phyloP scores from a whole-genome alignment of 805 yeast species.

The Schizosaccharomyces cryophilus region DNA sequence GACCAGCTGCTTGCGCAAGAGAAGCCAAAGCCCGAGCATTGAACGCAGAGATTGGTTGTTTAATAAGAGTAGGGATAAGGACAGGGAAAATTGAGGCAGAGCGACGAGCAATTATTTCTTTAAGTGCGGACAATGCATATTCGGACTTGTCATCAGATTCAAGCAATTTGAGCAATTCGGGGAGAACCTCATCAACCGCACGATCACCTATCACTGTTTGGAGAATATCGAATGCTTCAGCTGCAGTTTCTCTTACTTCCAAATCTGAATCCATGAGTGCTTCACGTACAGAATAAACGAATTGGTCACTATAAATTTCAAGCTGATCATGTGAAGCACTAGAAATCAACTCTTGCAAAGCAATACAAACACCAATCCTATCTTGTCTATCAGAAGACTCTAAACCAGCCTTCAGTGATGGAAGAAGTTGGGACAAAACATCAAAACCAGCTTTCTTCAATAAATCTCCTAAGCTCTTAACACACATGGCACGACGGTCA shows the following conservation, averaged over 20 bases:
- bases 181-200: constrained; percentile 74
- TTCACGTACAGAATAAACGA: constrained; percentile 51
- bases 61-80: constrained; percentile 58
- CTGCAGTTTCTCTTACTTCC: constrained; percentile 73
- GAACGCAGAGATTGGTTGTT: constrained; percentile 57
- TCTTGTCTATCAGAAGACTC: constrained; percentile 25
- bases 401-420: constrained; percentile 51
- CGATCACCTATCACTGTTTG: constrained; percentile 55
- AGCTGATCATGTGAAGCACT: constrained; percentile 40
- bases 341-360: constrained; percentile 59
- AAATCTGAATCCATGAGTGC: constrained; percentile 55
- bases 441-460: constrained; percentile 82
- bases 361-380: constrained; percentile 90
- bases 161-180: constrained; percentile 50
- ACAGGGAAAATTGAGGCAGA: constrained; percentile 85
- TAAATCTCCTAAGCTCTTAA: constrained; percentile 79
- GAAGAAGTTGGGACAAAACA: constrained; percentile 62
- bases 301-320: constrained; percentile 34
- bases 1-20: constrained; percentile 73
- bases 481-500: constrained; percentile 64
- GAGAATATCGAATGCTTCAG: constrained; percentile 66
- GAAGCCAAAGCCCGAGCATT: constrained; percentile 76
- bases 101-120: constrained; percentile 76
- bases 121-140: constrained; percentile 62
- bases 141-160: constrained; percentile 33